Evolutionary conservation across 2,329 filamentous ascomycete species (phyloP), one percentile per base, ranked within the genome.

Genomic region (Curvularia hawaiiensis): DNA sequence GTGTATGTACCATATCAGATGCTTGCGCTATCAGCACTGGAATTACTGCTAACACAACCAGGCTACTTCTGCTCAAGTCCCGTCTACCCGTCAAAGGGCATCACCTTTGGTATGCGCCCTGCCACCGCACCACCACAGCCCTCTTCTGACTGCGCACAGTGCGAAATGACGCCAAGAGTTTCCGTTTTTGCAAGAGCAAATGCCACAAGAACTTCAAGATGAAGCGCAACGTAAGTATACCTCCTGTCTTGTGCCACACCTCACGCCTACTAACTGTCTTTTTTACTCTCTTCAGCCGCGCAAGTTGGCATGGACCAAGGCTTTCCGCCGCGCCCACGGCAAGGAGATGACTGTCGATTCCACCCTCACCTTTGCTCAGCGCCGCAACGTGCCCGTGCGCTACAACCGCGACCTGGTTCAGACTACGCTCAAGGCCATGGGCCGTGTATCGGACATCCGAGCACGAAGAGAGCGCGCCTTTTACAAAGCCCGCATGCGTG

Each of bases 181-280:
- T 90, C 77, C 81, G 84, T 51, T 90, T 90, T 79, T 90, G 88
- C 80, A 83, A 86, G 53, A 70, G 64, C 35, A 75, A 75, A 72
- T 75, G 72, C 64, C 87, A 89, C 79, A 88, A 88, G 68, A 82
- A 82, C 72, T 96, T 96, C 86, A 95, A 96, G 81, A 96, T 96
- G 91, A 97, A 97, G 90, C 89, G 95, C 67, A 97, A 98, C 88
- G 94, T 77, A 97, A 97, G 66, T n/a, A 47, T 7, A 86, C 98
- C 26, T 20, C 10, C 22, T 33, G n/a, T 33, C n/a, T 14, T 31
- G 38, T 30, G 24, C 18, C 10, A 4, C 31, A 41, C 26, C 35
- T 18, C 18, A 43, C 39, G 5, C 38, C 14, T 16, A 16, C 48
- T 38, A 39, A 49, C 38, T 33, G 14, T 11, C 14, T 30, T 30